Evolutionary conservation across 495 filamentous ascomycete species (phyloP), one percentile per base, ranked within the genome.

Genomic region (Oleoguttula mirabilis): DNA sequence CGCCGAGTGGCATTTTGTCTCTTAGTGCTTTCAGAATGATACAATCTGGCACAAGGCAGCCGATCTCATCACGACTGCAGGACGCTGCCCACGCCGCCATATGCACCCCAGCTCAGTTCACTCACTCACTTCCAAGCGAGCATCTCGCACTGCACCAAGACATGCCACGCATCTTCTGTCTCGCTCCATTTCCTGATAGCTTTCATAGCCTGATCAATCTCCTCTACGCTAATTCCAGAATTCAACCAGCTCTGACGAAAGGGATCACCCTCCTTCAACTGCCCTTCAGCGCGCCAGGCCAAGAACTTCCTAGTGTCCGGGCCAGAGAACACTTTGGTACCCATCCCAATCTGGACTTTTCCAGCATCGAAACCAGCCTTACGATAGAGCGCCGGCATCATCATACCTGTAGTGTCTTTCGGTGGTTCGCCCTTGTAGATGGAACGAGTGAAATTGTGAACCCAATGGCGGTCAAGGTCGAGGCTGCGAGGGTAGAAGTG

Each of bases 131-230:
- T 66, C 62, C 62, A 65, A 14, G 55, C 63, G 15, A 65, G 50
- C 50, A 63, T 54, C 43, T 66, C 63, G 30, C 54, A 54, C 56
- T 63, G 55, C 45, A 63, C 15, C 32, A 52, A 47, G 3, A 43
- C 61, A 43, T 47, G 60, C 62, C 61, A 66, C 12, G 62, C 63
- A 51, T 61, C 62, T 32, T 65, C 59, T 21, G 46, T 57, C 35
- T 58, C 58, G 11, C 52, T 54, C 63, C 63, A 62, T 32, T 45
- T 42, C 32, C 42, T 15, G 23, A 60, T 41, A 8, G 62, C 62
- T 10, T 3, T 11, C 30, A 55, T 21, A 35, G 56, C 57, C 52
- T 64, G 28, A 31, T 59, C 45, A 24, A 66, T 61, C 55, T 61
- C 62, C 0, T 57, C 57, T 25, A 61, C 57, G 2, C 56, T 50